These are phyloP conservation scores for Aspergillus fumigatus DNA, from an alignment of 2,329 filamentous ascomycete species.

Conservation along the genomic window DNA sequence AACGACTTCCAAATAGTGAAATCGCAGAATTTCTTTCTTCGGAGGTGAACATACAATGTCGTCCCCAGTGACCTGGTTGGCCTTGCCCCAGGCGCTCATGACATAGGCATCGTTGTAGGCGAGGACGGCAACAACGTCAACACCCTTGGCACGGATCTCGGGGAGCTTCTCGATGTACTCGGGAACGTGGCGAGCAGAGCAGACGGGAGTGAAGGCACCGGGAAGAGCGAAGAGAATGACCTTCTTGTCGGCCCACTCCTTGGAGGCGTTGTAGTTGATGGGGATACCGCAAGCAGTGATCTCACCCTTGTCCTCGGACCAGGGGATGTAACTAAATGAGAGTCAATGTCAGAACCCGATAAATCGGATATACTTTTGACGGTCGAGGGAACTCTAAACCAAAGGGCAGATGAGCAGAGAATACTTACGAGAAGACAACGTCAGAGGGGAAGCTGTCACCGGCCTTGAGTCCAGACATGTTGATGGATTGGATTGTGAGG, in stretches of 20 bases:
- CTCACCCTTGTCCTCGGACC: constrained; percentile 61
- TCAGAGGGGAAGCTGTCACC: constrained; percentile 80
- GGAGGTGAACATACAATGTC: constrained; percentile 52
- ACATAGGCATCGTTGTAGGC: constrained; percentile 82
- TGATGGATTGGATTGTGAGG: constrained; percentile 17
- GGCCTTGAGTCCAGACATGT: constrained; percentile 66
- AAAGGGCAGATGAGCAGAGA: constrained; percentile 1
- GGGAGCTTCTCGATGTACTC: constrained; percentile 70
- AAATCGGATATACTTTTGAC: neutral
- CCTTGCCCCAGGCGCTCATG: constrained; percentile 88
- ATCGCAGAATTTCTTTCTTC: neutral
- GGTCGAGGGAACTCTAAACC: neutral
- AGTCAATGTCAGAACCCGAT: constrained; percentile 9
- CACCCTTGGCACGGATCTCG: constrained; percentile 71
- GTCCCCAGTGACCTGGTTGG: constrained; percentile 71
- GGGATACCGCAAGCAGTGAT: constrained; percentile 76
- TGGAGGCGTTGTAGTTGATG: constrained; percentile 72
- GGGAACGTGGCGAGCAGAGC: constrained; percentile 75
- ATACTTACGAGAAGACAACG: constrained; percentile 67
- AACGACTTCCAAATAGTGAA: constrained; percentile 4
- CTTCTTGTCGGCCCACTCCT: constrained; percentile 68
- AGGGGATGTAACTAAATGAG: constrained; percentile 65
- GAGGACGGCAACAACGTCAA: constrained; percentile 76
- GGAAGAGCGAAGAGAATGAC: constrained; percentile 66
- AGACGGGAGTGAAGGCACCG: constrained; percentile 81